Conservation (phyloP, 78 protist genomes). For the Dictyostelium capitatum region DNA sequence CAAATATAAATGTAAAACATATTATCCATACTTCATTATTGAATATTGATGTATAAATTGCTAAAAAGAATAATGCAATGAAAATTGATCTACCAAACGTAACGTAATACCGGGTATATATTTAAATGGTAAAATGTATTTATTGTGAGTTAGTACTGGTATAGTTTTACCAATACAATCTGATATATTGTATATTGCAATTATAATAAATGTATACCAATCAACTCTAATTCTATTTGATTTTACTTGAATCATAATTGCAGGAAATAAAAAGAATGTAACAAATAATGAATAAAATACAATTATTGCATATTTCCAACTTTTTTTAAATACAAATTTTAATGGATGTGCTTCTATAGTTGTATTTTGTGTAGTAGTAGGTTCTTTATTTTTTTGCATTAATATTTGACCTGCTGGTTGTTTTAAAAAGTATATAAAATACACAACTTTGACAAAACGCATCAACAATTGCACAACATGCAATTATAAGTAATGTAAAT, state of each 20-base stretch:
- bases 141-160: neutral
- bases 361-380: neutral
- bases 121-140: neutral
- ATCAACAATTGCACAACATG: slow-evolving; percentile 24
- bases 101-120: no score
- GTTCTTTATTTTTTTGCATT: neutral
- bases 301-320: slow-evolving; percentile 4
- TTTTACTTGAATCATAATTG: slow-evolving; percentile 1
- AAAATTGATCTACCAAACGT: slow-evolving; percentile 27
- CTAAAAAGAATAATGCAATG: slow-evolving; percentile 27
- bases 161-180: slow-evolving; percentile 53
- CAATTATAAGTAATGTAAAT: slow-evolving; percentile 24
- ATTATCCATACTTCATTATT: neutral
- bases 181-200: slow-evolving; percentile 9
- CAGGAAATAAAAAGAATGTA: slow-evolving; percentile 41
- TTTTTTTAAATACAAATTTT: slow-evolving; percentile 7
- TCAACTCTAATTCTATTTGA: slow-evolving; percentile 19
- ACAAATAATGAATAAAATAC: slow-evolving; percentile 18
- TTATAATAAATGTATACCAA: slow-evolving; percentile 28
- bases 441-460: slow-evolving; percentile 64
- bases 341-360: slow-evolving; percentile 1
- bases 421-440: slow-evolving; percentile 31
- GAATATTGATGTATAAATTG: slow-evolving; percentile 18
- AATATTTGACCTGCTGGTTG: slow-evolving; percentile 26
- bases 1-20: slow-evolving; percentile 25